These are phyloP conservation scores for Diutina ranongensis DNA, from an alignment of 1,139 yeast species.

Conservation along the genomic window DNA sequence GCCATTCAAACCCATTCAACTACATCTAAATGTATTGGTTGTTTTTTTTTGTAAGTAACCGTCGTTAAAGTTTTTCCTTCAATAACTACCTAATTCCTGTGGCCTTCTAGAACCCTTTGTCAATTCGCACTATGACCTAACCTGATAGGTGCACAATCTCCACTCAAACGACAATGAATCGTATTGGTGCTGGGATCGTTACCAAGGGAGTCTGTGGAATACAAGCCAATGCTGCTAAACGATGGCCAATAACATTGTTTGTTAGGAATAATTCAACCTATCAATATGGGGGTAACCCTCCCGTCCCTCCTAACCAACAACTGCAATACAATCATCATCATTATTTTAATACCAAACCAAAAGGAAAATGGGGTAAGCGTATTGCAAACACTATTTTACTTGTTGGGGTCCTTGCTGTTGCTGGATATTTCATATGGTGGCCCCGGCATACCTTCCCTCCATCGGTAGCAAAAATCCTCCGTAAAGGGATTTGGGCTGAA, in stretches of 20 bases:
- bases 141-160: no score
- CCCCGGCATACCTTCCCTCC: conserved; percentile 45
- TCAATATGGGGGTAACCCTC: conserved; percentile 2
- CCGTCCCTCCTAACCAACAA: not conserved
- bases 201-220: no score
- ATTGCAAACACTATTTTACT: not conserved
- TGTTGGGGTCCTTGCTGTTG: not conserved
- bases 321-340: not conserved
- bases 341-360: not conserved
- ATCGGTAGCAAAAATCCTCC: conserved; percentile 53
- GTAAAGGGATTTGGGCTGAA: conserved; percentile 81
- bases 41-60: no score
- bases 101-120: no score
- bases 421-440: conserved; percentile 36
- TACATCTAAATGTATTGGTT: no score
- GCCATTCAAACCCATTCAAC: no score
- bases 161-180: no score
- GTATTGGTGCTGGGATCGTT: no score
- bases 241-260: no score
- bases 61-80: no score
- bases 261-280: not conserved
- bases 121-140: no score
- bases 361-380: not conserved
- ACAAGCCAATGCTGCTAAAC: not conserved
- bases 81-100: no score